phyloP scores from a whole-genome alignment of 306 rosid species.

The Purshia tridentata region DNA sequence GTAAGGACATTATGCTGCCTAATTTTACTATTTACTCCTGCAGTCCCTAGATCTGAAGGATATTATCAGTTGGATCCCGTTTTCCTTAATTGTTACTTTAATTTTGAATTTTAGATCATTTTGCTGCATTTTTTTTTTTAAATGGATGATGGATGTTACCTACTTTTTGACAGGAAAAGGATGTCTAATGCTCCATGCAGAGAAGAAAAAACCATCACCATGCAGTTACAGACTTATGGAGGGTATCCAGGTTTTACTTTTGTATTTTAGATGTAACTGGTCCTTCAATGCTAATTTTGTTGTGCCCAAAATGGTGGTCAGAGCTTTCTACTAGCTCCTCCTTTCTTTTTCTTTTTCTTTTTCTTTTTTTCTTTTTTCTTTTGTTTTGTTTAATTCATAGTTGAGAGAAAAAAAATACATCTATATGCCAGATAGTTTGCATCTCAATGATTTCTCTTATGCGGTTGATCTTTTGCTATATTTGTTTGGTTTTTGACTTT shows the following conservation, averaged over 20 bases:
- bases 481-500: constrained; percentile 7
- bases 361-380: neutral
- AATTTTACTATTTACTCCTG: neutral
- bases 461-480: constrained; percentile 18
- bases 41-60: neutral
- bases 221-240: constrained; percentile 27
- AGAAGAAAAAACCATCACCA: constrained; percentile 19
- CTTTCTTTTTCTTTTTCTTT: no score
- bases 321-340: constrained; percentile 38
- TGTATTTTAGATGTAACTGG: constrained; percentile 39
- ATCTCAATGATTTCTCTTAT: constrained; percentile 22
- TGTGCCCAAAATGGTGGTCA: constrained; percentile 44
- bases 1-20: no score
- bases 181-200: constrained; percentile 23
- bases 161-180: constrained; percentile 53
- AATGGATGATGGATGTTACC: constrained; percentile 25
- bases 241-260: constrained; percentile 45
- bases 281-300: constrained; percentile 29
- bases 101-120: neutral
- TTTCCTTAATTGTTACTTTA: neutral
- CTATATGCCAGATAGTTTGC: constrained; percentile 30
- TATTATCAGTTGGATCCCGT: neutral
- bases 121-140: neutral
- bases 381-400: constrained; percentile 16
- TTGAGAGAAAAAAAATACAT: constrained; percentile 23